These are phyloP conservation scores for Lomentospora prolificans DNA, from an alignment of 2,329 filamentous ascomycete genomes.

Conservation along the genomic window DNA sequence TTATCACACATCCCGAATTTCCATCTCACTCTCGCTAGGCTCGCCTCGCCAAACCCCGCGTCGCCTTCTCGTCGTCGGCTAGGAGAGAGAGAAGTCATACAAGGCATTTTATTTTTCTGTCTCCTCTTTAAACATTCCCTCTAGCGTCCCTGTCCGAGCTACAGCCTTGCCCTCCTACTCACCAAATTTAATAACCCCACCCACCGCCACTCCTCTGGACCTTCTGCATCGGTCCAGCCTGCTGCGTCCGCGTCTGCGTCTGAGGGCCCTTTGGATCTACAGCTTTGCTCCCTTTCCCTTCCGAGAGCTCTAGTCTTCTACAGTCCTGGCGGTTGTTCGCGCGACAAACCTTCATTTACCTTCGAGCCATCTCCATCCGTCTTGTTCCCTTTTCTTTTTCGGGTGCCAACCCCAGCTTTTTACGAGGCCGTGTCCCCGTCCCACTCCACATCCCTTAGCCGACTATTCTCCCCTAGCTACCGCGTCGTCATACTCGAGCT, in stretches of 20 bases:
- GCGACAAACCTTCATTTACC: neutral
- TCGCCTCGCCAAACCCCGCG: constrained; percentile 5
- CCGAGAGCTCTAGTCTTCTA: neutral
- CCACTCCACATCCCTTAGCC: neutral
- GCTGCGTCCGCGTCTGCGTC: constrained; percentile 1
- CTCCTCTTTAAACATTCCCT: constrained; percentile 12
- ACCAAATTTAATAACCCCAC: constrained; percentile 8
- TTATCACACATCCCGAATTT: constrained; percentile 8
- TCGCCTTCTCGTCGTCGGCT: constrained; percentile 18
- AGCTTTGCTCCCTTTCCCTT: neutral
- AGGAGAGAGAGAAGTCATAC: constrained; percentile 24
- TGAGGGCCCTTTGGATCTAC: neutral
- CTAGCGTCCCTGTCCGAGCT: neutral
- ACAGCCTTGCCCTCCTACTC: neutral
- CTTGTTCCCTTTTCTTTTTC: neutral
- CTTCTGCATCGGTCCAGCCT: constrained; percentile 2
- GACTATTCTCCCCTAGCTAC: neutral
- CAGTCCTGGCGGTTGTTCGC: neutral
- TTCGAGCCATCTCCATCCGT: neutral
- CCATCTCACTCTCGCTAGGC: neutral
- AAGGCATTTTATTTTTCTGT: constrained; percentile 32
- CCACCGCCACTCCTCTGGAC: constrained; percentile 4
- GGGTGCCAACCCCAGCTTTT: neutral
- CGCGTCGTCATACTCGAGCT: neutral
- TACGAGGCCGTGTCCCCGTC: neutral